phyloP scores from a whole-genome alignment of 306 rosid genomes.

The Dalbergia cochinchinensis region DNA sequence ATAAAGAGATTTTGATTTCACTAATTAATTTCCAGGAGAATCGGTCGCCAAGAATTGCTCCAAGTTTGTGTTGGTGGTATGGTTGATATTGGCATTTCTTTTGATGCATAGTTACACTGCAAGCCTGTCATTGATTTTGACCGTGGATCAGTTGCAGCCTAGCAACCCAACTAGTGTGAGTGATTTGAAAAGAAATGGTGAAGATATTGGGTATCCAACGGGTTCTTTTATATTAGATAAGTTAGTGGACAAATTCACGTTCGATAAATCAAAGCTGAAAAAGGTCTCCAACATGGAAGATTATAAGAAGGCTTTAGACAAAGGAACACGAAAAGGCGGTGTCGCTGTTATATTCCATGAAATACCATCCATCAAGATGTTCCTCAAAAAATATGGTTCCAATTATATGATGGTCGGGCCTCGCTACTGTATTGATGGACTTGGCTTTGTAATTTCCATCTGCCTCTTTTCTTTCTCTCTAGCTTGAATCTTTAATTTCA shows the following conservation, averaged over 20 bases:
- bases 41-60: constrained; percentile 28
- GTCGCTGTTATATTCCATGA: constrained; percentile 46
- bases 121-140: constrained; percentile 38
- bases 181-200: neutral
- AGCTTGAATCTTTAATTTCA: no score
- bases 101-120: constrained; percentile 42
- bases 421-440: constrained; percentile 23
- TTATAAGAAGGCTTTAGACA: constrained; percentile 35
- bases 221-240: neutral
- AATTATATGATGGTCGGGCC: constrained; percentile 23
- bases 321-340: constrained; percentile 42
- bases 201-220: neutral
- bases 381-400: constrained; percentile 38
- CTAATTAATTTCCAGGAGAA: constrained; percentile 10
- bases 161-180: neutral
- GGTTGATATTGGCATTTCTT: constrained; percentile 28
- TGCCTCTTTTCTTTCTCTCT: neutral
- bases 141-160: constrained; percentile 28
- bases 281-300: neutral
- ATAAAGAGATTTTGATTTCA: neutral
- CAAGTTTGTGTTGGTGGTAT: constrained; percentile 23
- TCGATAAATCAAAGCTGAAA: constrained; percentile 7
- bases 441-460: constrained; percentile 49
- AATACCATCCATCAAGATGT: constrained; percentile 41
- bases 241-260: neutral